These are phyloP conservation scores for Metschnikowia koreensis DNA, from an alignment of 805 yeast genomes.

Conservation along the genomic window DNA sequence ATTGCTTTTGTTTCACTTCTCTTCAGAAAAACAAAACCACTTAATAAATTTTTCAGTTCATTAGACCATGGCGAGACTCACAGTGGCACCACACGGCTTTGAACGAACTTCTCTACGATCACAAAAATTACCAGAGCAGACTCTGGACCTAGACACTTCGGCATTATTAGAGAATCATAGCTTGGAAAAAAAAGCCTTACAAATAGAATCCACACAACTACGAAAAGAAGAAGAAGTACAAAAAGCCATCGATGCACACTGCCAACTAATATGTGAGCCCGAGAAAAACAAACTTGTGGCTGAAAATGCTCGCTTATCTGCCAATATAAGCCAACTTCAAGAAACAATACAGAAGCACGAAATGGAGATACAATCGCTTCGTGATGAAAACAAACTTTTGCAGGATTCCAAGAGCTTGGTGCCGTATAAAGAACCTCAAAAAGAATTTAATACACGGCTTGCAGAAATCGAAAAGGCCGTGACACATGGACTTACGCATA, in stretches of 20 bases:
- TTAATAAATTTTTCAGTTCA: background rate
- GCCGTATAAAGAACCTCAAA: background rate
- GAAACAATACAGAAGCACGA: background rate
- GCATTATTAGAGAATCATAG: background rate
- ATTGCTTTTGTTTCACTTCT: background rate
- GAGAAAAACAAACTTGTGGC: background rate
- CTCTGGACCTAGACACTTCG: background rate
- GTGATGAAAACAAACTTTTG: background rate
- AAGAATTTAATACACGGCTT: slow-evolving; percentile 1
- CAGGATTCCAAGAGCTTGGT: background rate
- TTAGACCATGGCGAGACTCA: slow-evolving; percentile 15
- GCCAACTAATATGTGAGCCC: background rate
- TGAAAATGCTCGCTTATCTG: slow-evolving; percentile 1
- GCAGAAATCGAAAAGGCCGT: slow-evolving; percentile 4
- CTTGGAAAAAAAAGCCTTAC: background rate
- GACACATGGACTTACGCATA: slow-evolving; percentile 4
- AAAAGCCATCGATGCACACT: background rate
- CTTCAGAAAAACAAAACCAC: background rate
- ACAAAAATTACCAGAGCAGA: background rate
- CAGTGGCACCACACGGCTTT: slow-evolving; percentile 15
- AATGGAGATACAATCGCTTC: background rate
- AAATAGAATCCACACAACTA: background rate
- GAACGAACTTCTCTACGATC: slow-evolving; percentile 1
- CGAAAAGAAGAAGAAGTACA: background rate
- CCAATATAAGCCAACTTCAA: slow-evolving; percentile 2